Percentiles rank a stretch among this genome's conserved stretches.
phyloP scores from a whole-genome alignment of 192 early-diverging fungal species.

The Mortierella claussenii region DNA sequence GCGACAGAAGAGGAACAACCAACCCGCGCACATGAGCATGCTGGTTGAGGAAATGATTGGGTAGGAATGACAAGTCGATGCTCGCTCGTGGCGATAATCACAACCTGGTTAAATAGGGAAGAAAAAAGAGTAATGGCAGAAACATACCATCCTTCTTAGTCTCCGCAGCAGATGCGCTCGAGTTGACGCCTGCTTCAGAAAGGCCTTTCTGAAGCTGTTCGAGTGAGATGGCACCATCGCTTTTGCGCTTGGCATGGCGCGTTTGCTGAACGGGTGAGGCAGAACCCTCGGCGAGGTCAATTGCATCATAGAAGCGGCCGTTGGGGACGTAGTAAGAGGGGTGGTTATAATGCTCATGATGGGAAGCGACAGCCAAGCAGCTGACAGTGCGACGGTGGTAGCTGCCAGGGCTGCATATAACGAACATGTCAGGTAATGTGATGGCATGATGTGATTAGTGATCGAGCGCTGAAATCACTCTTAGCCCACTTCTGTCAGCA shows the following conservation, averaged over 20 bases:
- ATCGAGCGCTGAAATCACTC: not conserved
- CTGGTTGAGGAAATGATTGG: too few species aligned
- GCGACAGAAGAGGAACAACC: too few species aligned
- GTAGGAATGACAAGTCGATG: too few species aligned
- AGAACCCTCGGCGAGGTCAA: constrained; percentile 32
- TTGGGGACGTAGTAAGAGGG: constrained; percentile 25
- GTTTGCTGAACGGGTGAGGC: constrained; percentile 45
- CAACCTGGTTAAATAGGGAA: too few species aligned
- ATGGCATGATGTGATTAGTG: not conserved
- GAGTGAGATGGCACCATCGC: constrained; percentile 42
- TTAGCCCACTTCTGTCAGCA: not conserved
- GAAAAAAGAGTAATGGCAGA: too few species aligned
- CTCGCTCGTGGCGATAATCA: too few species aligned
- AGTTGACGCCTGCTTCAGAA: constrained; percentile 12
- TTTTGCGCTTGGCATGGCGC: constrained; percentile 41
- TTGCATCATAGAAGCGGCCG: constrained; percentile 32
- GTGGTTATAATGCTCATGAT: constrained; percentile 43
- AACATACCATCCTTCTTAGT: constrained; percentile 11
- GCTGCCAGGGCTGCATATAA: constrained; percentile 12
- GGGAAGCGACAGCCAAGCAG: constrained; percentile 45
- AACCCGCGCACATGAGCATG: too few species aligned
- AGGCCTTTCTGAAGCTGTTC: constrained; percentile 39
- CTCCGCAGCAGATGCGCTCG: constrained; percentile 2
- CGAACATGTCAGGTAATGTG: not conserved
- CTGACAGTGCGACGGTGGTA: constrained; percentile 51